phyloP scores from a whole-genome alignment of 176 grass and related monocot species.

The Aegilops longissima region DNA sequence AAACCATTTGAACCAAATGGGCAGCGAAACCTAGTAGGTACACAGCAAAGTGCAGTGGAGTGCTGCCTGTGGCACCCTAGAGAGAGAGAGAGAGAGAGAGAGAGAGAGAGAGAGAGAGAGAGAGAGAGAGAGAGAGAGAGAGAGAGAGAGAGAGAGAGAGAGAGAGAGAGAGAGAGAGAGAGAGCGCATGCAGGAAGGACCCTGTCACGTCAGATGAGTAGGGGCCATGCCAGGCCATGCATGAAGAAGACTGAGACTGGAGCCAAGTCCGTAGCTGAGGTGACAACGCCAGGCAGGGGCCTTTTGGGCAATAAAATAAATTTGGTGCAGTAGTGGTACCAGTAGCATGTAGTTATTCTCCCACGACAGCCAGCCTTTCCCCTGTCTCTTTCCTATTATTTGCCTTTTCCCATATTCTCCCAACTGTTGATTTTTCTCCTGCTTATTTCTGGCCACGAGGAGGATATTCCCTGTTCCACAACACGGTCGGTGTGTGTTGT shows the following conservation, averaged over 20 bases:
- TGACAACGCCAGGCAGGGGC: background rate
- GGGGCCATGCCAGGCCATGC: no score
- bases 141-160: background rate
- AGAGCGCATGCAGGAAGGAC: background rate
- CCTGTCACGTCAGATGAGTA: background rate
- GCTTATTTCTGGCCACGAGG: background rate
- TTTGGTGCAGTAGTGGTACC: background rate
- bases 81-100: background rate
- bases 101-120: background rate
- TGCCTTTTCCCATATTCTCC: background rate
- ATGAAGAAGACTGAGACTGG: background rate
- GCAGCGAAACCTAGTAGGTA: no score
- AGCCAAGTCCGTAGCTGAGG: background rate
- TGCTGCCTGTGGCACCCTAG: background rate
- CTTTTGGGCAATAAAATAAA: background rate
- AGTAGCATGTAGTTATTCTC: background rate
- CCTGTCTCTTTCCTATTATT: background rate
- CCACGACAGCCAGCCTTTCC: background rate
- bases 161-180: background rate
- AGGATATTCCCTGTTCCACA: background rate
- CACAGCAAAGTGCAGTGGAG: no score
- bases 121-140: background rate
- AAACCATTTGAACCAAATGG: no score
- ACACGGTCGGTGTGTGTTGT: background rate
- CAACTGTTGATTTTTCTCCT: background rate